A percentile compares a stretch with the other conserved stretches of the same genome.
Evolutionary conservation across 2,329 filamentous ascomycete genomes (phyloP).

Genomic region (Calonectria leucothoes): DNA sequence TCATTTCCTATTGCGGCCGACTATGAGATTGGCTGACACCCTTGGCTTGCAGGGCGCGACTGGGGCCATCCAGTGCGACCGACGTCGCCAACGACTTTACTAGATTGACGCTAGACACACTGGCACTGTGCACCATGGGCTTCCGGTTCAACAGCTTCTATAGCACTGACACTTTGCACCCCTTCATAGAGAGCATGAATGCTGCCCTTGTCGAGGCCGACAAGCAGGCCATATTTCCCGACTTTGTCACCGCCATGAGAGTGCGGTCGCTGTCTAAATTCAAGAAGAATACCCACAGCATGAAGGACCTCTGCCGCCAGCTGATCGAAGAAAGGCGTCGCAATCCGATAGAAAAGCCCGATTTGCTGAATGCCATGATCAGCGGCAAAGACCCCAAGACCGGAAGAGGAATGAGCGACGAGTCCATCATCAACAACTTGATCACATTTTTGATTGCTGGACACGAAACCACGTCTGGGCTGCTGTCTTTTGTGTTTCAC

Average conservation of each 20-base stretch:
- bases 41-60: not conserved
- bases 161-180: not conserved
- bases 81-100: not conserved
- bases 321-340: not conserved
- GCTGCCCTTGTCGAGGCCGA: not conserved
- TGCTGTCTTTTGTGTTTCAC: not conserved
- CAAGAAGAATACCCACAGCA: not conserved
- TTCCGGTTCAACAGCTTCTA: not conserved
- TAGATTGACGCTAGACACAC: not conserved
- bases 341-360: not conserved
- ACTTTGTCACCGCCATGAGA: not conserved
- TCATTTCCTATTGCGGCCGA: too few relatives aligned
- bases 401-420: not conserved
- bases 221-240: not conserved
- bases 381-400: not conserved
- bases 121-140: not conserved
- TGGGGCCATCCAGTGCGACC: not conserved
- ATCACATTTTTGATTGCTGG: not conserved
- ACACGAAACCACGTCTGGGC: not conserved
- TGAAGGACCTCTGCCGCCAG: not conserved
- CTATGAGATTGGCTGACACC: not conserved
- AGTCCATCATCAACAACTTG: not conserved
- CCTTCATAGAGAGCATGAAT: not conserved
- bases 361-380: not conserved
- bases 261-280: not conserved